These are phyloP conservation scores for Pilobolus umbonatus DNA, from an alignment of 192 early-diverging fungal genomes.

Conservation along the genomic window DNA sequence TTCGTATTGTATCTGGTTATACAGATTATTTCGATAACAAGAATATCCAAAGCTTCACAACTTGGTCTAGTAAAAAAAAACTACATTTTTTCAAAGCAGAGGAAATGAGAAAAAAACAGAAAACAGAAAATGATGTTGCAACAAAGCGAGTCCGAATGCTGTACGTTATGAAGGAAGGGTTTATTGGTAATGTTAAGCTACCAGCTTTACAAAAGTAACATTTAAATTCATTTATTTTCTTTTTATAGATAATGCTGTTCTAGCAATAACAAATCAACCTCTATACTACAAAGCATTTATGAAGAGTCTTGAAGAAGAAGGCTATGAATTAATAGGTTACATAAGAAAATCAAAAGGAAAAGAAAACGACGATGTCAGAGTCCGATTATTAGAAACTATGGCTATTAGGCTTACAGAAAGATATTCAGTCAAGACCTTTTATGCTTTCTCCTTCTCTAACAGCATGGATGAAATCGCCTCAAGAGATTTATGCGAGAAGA, in stretches of 20 bases:
- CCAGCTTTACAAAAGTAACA: conserved; percentile 11
- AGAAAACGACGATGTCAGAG: conserved; percentile 1
- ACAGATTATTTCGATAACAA: conserved; percentile 3
- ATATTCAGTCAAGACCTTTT: not conserved
- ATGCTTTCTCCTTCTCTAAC: conserved; percentile 7
- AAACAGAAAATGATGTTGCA: not conserved
- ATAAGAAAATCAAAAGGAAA: conserved; percentile 3
- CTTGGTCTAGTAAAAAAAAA: conserved; percentile 1
- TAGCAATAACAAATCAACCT: conserved; percentile 3
- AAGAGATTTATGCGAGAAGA: conserved; percentile 8
- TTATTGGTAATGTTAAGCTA: conserved; percentile 10
- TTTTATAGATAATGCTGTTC: conserved; percentile 12
- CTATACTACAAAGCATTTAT: conserved; percentile 5
- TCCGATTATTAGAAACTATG: conserved; percentile 9
- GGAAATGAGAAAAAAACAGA: not conserved
- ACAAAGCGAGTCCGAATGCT: conserved; percentile 1
- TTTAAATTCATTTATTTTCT: conserved; percentile 10
- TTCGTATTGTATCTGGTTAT: conserved; percentile 3
- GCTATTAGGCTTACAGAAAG: conserved; percentile 12
- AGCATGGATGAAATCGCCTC: conserved; percentile 3
- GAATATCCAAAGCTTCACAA: not conserved
- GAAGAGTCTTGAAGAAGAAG: conserved; percentile 9
- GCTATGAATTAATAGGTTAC: conserved; percentile 9
- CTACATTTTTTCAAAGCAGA: not conserved
- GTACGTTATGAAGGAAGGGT: conserved; percentile 6